Evolutionary conservation across 768 basidiomycete genomes (phyloP).

Genomic region (Mycena galopus): DNA sequence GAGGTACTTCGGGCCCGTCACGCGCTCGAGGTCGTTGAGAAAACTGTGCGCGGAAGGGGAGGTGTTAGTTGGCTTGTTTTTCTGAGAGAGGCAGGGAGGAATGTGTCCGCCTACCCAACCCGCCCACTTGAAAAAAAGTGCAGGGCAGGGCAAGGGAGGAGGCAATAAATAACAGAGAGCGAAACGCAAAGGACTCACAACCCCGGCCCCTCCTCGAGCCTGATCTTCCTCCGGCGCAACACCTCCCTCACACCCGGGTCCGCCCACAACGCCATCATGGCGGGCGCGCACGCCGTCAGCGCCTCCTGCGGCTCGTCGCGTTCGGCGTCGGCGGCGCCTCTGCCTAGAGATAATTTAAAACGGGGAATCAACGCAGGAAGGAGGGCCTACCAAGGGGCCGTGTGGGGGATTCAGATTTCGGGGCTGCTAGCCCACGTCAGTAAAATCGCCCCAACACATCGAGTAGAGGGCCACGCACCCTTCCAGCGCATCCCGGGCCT

Average conservation of each 20-base stretch:
- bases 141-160: neutral
- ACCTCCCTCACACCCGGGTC: conserved; percentile 71
- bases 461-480: too few relatives aligned
- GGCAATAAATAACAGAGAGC: neutral
- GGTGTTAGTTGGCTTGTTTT: conserved; percentile 26
- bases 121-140: neutral
- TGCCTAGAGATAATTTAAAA: too few relatives aligned
- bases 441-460: too few relatives aligned
- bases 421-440: too few relatives aligned
- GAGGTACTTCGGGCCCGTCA: conserved; percentile 72
- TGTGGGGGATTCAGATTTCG: too few relatives aligned
- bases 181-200: conserved; percentile 62
- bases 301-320: conserved; percentile 72
- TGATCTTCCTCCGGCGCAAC: conserved; percentile 67
- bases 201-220: conserved; percentile 79
- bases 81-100: too few relatives aligned
- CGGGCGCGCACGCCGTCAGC: conserved; percentile 68
- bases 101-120: too few relatives aligned
- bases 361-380: too few relatives aligned
- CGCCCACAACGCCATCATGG: conserved; percentile 78
- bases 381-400: neutral
- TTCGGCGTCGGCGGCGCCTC: too few relatives aligned
- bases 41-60: conserved; percentile 58
- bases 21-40: conserved; percentile 75
- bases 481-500: conserved; percentile 79